Evolutionary conservation across 164 flowering plant genomes (phyloP).

Genomic region (Annona cherimola): DNA sequence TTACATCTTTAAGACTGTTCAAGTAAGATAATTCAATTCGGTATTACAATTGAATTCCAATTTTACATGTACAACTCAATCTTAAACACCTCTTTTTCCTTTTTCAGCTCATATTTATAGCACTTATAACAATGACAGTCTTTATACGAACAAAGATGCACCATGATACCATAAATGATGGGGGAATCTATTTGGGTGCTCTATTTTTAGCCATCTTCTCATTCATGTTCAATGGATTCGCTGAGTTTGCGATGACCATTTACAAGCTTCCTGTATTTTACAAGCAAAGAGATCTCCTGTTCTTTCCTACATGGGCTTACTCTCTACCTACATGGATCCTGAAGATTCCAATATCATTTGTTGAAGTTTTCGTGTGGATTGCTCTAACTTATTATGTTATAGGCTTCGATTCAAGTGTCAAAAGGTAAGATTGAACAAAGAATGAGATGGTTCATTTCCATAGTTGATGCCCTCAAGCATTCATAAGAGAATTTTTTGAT

Average conservation of each 20-base stretch:
- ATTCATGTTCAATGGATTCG: conserved; percentile 6
- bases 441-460: neutral
- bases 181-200: conserved; percentile 5
- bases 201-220: conserved; percentile 2
- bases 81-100: neutral
- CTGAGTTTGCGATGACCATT: conserved; percentile 17
- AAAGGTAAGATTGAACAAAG: conserved; percentile 27
- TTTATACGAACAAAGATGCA: conserved; percentile 12
- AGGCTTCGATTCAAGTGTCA: conserved; percentile 48
- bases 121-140: conserved; percentile 6
- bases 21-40: conserved; percentile 26
- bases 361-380: conserved; percentile 46
- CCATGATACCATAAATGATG: conserved; percentile 6
- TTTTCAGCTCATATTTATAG: conserved; percentile 8
- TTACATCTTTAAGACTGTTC: conserved; percentile 46
- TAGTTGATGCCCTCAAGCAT: neutral
- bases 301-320: conserved; percentile 57
- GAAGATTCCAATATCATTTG: conserved; percentile 44
- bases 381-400: conserved; percentile 44
- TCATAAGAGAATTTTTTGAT: neutral
- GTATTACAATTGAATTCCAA: neutral
- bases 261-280: conserved; percentile 30
- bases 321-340: conserved; percentile 42
- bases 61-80: too few species aligned
- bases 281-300: conserved; percentile 50